phyloP scores from a whole-genome alignment of 2,329 filamentous ascomycete species.

The Orbilia brochopaga region DNA sequence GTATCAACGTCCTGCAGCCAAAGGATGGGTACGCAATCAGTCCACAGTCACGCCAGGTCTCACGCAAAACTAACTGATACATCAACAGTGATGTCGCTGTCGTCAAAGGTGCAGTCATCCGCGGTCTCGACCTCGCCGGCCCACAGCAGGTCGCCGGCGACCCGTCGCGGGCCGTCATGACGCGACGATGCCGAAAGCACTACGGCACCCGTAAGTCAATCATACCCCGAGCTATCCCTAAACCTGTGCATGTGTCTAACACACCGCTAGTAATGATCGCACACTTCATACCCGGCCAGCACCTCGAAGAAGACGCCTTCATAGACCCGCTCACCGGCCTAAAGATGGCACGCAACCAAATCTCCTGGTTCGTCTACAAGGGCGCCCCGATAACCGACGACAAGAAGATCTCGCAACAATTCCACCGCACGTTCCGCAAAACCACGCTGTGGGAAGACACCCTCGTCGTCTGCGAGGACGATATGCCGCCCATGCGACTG shows the following conservation, averaged over 20 bases:
- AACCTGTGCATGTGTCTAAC: not conserved
- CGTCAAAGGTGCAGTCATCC: constrained; percentile 51
- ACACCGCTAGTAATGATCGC: constrained; percentile 38
- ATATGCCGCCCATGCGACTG: constrained; percentile 33
- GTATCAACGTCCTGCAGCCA: constrained; percentile 37
- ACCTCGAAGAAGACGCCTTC: constrained; percentile 45
- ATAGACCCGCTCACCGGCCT: constrained; percentile 39
- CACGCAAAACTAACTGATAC: not conserved
- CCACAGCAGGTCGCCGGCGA: constrained; percentile 29
- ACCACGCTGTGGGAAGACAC: constrained; percentile 44
- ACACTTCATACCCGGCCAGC: constrained; percentile 42
- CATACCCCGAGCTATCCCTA: not conserved
- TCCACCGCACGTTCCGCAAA: constrained; percentile 46
- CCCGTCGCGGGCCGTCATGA: constrained; percentile 38
- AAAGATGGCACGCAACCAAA: constrained; percentile 50
- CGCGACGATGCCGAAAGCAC: constrained; percentile 51
- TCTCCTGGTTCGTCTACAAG: constrained; percentile 50
- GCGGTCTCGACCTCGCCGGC: constrained; percentile 51
- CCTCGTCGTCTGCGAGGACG: constrained; percentile 43
- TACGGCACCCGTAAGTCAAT: constrained; percentile 51
- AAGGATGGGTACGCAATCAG: constrained; percentile 32
- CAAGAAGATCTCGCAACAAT: constrained; percentile 47
- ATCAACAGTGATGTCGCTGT: constrained; percentile 31
- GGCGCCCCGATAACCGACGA: constrained; percentile 40
- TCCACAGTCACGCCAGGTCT: too few relatives aligned